Evolutionary conservation across 768 basidiomycete genomes (phyloP).

Genomic region (Mrakia blollopis): DNA sequence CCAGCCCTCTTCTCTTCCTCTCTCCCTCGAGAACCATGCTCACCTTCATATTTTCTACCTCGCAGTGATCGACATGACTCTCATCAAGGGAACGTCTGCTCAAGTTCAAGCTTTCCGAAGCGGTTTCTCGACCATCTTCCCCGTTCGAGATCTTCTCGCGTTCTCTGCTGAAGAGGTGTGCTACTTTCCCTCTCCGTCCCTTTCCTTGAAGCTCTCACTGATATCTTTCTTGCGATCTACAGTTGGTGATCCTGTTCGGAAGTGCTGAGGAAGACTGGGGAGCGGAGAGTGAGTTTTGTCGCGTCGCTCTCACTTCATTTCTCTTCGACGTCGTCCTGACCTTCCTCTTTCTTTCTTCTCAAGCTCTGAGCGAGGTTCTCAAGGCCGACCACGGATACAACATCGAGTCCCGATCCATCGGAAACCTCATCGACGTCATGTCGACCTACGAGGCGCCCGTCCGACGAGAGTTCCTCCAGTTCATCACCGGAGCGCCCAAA

Average conservation of each 20-base stretch:
- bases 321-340: background rate
- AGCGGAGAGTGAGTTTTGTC: slow-evolving; percentile 64
- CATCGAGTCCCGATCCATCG: slow-evolving; percentile 84
- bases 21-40: background rate
- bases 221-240: background rate
- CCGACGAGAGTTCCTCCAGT: slow-evolving; percentile 86
- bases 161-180: slow-evolving; percentile 77
- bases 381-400: slow-evolving; percentile 99
- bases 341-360: slow-evolving; percentile 30
- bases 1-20: background rate
- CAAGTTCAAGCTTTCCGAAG: slow-evolving; percentile 85
- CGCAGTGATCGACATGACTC: slow-evolving; percentile 74
- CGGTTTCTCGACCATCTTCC: slow-evolving; percentile 69
- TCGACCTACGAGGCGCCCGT: slow-evolving; percentile 65
- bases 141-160: slow-evolving; percentile 78
- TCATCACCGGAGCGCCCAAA: slow-evolving; percentile 96
- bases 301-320: background rate
- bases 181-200: too few relatives aligned
- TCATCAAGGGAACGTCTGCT: slow-evolving; percentile 68
- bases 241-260: slow-evolving; percentile 86
- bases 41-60: too few relatives aligned
- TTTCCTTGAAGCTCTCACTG: background rate
- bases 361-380: slow-evolving; percentile 79
- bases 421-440: slow-evolving; percentile 81
- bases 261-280: slow-evolving; percentile 98